Evolutionary conservation across 75 land plant species (phyloP), one percentile per base, ranked within the genome.

Genomic region (Azolla pinnata): DNA sequence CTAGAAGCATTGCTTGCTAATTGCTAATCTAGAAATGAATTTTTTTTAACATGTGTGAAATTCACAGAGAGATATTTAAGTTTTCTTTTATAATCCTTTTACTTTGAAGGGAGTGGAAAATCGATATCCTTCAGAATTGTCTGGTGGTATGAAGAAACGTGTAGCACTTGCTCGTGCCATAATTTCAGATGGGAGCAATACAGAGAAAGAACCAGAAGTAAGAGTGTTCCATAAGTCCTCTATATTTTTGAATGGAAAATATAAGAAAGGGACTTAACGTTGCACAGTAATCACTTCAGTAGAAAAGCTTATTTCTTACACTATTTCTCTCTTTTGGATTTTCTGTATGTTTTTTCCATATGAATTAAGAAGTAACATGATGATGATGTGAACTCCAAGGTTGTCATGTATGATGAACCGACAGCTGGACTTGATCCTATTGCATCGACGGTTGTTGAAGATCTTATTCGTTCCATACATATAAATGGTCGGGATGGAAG

Each of bases 61-160:
- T n/a, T n/a, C n/a, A n/a, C n/a, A n/a, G n/a, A n/a, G n/a, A n/a
- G n/a, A n/a, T n/a, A n/a, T n/a, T n/a, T n/a, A n/a, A n/a, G n/a
- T n/a, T n/a, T 38, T 38, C 42, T 38, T 38, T 38, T 14, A 38
- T 35, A 12, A 5, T 35, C 40, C 12, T 35, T 33, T n/a, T 18
- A 44, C 28, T 20, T 27, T 67, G 33, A 57, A 92, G 99, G 96
- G 83, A 32, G 96, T 93, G 42, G 99, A 93, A 54, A 82, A 93
- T 32, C 79, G 85, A 5, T 55, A 85, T 31, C 99, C 99, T 26
- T 85, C 96, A 30, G 99, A 93, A 63, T 67, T 93, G 54, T 93
- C 99, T 61, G 96, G 96, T 61, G 99, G 99, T 33, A 93, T 93
- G 99, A 93, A 93, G 63, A 93, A 93, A 57, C 63, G 99, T 28